Base-by-base conservation (phyloP, 2,329 filamentous ascomycete genomes). In the Aquanectria penicillioides region DNA sequence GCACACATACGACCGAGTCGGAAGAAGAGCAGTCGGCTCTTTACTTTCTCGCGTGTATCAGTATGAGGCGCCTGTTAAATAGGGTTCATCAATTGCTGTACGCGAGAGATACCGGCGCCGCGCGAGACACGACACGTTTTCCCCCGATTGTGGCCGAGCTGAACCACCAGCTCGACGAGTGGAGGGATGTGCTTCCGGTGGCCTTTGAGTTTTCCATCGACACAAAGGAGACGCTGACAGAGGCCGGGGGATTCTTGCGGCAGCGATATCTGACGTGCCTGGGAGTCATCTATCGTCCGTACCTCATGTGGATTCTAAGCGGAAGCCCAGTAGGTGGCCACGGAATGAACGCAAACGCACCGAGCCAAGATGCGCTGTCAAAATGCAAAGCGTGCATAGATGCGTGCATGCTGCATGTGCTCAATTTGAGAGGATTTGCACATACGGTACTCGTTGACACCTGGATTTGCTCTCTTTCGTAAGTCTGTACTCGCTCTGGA, bases 381-480 rank as follows among this genome's bases (percentile, higher is more conserved):
- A 78, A 77, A 25, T 82, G 80, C 58, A 76, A 78, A 34, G 69
- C 77, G 0, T 83, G 81, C 33, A 68, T 83, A 0, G 78, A 83
- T 49, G 79, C 81, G 0, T 83, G 81, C 26, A 63, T 81, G 12
- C 59, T 83, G 33, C 82, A 84, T 48, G 81, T 83, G 0, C 67
- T 81, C 34, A 82, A 83, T 33, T 60, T 84, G 4, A 65, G 78
- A 18, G 77, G 78, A 0, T 83, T 81, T 52, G 73, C 78, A 0
- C 82, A 85, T 43, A 85, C 82, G 0, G 76, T 84, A 0, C 67
- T 85, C 28, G 76, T 84, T 2, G 82, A 85, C 62, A 83, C 81
- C 0, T 85, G 82, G 82, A 84, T 84, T 18, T 85, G 82, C 40
- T 81, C 81, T 0, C 63, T 85, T 0, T 83, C 81, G 81, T 83